Evolutionary conservation across 371 early-diverging fungal species (phyloP), one percentile per base, ranked within the genome.

Genomic region (Syncephalastrum sp.): DNA sequence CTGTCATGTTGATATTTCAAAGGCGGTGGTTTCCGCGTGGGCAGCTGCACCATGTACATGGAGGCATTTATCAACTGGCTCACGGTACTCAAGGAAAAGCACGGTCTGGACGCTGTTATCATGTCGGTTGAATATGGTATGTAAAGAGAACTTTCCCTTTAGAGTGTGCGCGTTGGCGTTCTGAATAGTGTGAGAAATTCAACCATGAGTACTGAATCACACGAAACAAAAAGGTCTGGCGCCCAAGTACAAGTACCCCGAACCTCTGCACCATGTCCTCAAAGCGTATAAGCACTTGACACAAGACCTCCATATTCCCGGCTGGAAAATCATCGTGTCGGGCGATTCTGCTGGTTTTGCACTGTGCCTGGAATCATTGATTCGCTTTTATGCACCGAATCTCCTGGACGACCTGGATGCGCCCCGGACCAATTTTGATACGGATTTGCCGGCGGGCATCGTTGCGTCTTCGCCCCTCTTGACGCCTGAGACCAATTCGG

Each of bases 91-190:
- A 78, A 81, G 49, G 53, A 62, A 21, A 79, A 72, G 43, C 68
- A 83, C 51, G 67, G 68, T 53, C n/a, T 83, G 53, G 71, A 81
- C 57, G 75, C 77, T 21, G 73, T 77, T 3, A 63, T 83, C 23
- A 70, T 83, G 57, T 77, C 80, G 1, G 61, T 83, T 24, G 82
- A 83, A 59, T 83, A 83, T 58, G 66, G 83, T 78, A 75, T 46
- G 45, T 33, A 33, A 33, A 3, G 12, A 33, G 38, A 33, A 3
- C 3, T 52, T 19, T 45, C 16, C 38, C 38, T 42, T 38, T 38
- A 33, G 38, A 1, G 38, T 33, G 38, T 33, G 10, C 10, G 10
- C 10, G 38, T 33, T 33, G 38, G 38, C 38, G 38, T 33, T 33
- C 38, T 33, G 38, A 10, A 33, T 33, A 33, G 38, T 33, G 38